These are phyloP conservation scores for Schizothecium vesticola DNA, from an alignment of 495 filamentous ascomycete genomes.

Conservation along the genomic window DNA sequence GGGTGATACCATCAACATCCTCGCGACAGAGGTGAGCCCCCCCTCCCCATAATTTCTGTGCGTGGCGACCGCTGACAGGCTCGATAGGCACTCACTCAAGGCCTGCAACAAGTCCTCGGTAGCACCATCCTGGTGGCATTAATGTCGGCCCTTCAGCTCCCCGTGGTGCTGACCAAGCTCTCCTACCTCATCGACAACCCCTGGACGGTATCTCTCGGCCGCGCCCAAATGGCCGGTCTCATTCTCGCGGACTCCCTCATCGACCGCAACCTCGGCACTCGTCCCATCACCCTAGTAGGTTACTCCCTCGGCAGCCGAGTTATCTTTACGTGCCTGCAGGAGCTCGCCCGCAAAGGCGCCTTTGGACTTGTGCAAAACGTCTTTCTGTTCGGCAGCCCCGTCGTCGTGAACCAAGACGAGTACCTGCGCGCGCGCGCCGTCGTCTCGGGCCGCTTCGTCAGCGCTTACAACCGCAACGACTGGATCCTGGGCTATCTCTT, in stretches of 20 bases:
- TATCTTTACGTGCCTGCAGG: constrained; percentile 86
- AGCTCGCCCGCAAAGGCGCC: constrained; percentile 83
- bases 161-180: constrained; percentile 88
- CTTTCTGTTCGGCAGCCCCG: constrained; percentile 86
- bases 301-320: constrained; percentile 91
- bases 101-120: constrained; percentile 90
- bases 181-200: constrained; percentile 97
- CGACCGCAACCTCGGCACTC: constrained; percentile 82
- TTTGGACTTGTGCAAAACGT: constrained; percentile 91
- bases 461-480: constrained; percentile 89
- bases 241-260: constrained; percentile 94
- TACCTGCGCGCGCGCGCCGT: constrained; percentile 75
- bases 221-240: constrained; percentile 81
- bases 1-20: constrained; percentile 96
- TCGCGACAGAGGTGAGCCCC: constrained; percentile 85
- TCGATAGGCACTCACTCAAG: constrained; percentile 80
- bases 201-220: constrained; percentile 89
- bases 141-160: constrained; percentile 92
- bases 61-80: constrained; percentile 9
- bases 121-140: constrained; percentile 80
- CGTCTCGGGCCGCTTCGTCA: constrained; percentile 86
- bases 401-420: constrained; percentile 90
- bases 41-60: neutral
- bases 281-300: constrained; percentile 91
- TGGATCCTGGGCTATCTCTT: constrained; percentile 99